These are phyloP conservation scores for Talaromyces sp. DNA, from an alignment of 2,329 filamentous ascomycete species.

Conservation along the genomic window DNA sequence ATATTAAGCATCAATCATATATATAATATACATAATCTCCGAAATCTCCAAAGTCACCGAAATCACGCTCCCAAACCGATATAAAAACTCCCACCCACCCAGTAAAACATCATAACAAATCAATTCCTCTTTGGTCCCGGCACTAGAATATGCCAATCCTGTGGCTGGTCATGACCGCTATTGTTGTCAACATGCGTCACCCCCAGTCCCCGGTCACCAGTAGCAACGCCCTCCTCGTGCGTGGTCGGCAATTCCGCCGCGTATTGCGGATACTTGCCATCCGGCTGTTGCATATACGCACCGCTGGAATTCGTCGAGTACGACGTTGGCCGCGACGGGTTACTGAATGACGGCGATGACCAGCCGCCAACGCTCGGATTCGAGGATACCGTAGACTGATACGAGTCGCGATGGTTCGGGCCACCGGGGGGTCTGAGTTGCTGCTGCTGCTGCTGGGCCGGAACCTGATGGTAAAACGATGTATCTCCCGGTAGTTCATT, in stretches of 20 bases:
- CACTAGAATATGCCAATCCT: background rate
- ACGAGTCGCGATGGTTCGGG: constrained; percentile 4
- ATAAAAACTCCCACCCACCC: no score
- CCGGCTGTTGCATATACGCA: background rate
- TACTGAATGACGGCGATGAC: constrained; percentile 2
- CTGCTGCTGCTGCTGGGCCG: background rate
- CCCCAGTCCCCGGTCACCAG: background rate
- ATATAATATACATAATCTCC: background rate
- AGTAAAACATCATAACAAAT: background rate
- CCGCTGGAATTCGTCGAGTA: background rate
- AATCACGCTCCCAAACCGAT: no score
- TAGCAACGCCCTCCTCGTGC: background rate
- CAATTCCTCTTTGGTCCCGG: background rate
- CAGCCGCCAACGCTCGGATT: constrained; percentile 1
- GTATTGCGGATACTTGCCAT: background rate
- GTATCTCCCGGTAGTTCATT: constrained; percentile 10
- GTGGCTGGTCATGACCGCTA: background rate
- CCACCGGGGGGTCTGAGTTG: background rate
- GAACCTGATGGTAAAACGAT: constrained; percentile 1
- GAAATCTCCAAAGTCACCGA: background rate
- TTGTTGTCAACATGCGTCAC: background rate
- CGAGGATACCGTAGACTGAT: constrained; percentile 9
- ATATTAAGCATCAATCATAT: background rate
- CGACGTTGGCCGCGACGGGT: constrained; percentile 1
- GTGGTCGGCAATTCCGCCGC: constrained; percentile 10